These are phyloP conservation scores for Crithidia mellificae DNA, from an alignment of 208 protist species.

Conservation along the genomic window DNA sequence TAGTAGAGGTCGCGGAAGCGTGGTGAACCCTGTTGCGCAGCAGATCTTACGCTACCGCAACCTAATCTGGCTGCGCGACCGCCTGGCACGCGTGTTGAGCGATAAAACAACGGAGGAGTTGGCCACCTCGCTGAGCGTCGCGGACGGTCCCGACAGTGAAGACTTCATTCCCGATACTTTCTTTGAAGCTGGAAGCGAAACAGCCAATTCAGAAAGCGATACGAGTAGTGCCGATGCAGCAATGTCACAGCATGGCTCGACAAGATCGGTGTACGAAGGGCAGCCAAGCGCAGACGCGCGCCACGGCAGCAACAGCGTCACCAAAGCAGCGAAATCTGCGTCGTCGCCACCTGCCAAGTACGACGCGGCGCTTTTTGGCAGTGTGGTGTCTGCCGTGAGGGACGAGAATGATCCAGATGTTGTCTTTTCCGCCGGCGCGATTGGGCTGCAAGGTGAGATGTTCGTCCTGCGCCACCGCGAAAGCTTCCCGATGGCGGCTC, in stretches of 20 bases:
- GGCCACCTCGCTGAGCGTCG: conserved; percentile 39
- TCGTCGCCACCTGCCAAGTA: not conserved
- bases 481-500: conserved; percentile 43
- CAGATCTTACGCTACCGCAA: conserved; percentile 55
- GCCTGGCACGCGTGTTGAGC: conserved; percentile 45
- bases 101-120: conserved; percentile 39
- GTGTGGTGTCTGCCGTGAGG: not conserved
- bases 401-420: conserved; percentile 26
- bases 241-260: no score
- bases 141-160: conserved; percentile 30
- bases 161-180: conserved; percentile 69
- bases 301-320: not conserved
- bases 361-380: not conserved
- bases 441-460: conserved; percentile 59
- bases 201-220: no score
- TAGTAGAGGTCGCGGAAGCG: no score
- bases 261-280: not conserved
- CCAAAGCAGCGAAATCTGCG: not conserved
- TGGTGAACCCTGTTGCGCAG: conserved; percentile 26
- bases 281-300: not conserved
- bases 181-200: conserved; percentile 18
- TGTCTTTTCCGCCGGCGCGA: conserved; percentile 57
- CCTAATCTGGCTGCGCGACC: conserved; percentile 60
- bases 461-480: conserved; percentile 54
- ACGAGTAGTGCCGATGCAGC: no score